These are phyloP conservation scores for Tetracentron sinense DNA, from an alignment of 164 flowering plant genomes.

Conservation along the genomic window DNA sequence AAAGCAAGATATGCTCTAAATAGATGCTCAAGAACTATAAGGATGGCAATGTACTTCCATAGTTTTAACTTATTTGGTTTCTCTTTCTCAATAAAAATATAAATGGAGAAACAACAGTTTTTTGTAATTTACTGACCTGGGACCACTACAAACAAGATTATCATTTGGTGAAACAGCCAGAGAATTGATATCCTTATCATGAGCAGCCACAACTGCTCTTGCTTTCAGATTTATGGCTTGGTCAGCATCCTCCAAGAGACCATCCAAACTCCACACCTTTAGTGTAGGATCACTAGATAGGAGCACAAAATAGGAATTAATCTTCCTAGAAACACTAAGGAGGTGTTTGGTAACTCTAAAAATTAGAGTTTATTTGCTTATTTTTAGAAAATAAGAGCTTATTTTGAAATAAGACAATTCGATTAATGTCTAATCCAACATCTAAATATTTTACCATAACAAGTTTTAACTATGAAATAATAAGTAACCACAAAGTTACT, in stretches of 20 bases:
- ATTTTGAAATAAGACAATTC: too few species aligned
- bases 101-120: neutral
- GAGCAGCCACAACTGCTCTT: constrained; percentile 76
- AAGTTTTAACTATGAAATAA: too few species aligned
- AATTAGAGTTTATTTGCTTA: too few species aligned
- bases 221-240: constrained; percentile 48
- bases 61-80: neutral
- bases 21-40: neutral
- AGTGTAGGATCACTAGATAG: constrained; percentile 77
- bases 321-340: neutral
- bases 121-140: constrained; percentile 49
- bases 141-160: constrained; percentile 86
- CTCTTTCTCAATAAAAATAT: neutral
- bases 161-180: constrained; percentile 85
- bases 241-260: constrained; percentile 35
- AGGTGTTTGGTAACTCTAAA: too few species aligned
- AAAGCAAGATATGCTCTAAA: neutral
- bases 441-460: too few species aligned
- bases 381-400: too few species aligned
- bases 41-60: neutral
- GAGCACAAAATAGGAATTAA: constrained; percentile 8
- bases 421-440: too few species aligned
- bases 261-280: constrained; percentile 83
- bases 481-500: too few species aligned
- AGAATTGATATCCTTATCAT: constrained; percentile 85